A percentile compares a stretch with the other conserved stretches of the same genome.
Conservation (phyloP, 176 grass and related monocot genomes). For the Lolium perenne region DNA sequence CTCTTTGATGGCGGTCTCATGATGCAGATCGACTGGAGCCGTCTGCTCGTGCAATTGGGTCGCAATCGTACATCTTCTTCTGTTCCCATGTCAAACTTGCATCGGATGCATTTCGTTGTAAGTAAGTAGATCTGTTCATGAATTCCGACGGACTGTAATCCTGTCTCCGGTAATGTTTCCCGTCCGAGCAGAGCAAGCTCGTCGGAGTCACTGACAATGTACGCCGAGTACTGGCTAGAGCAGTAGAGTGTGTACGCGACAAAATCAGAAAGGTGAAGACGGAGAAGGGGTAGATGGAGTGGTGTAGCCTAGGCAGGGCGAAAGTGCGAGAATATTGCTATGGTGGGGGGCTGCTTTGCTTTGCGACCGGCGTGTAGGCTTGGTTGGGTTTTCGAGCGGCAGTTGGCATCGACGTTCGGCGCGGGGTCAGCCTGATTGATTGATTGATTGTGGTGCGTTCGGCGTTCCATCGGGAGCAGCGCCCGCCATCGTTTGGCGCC, state of each 20-base stretch:
- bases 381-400: conserved; percentile 38
- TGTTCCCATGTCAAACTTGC: neutral
- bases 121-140: neutral
- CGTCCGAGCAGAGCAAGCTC: no score
- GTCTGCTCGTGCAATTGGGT: neutral
- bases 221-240: no score
- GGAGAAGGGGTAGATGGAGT: no score
- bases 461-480: conserved; percentile 10
- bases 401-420: conserved; percentile 49
- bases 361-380: conserved; percentile 29
- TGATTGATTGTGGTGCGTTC: neutral
- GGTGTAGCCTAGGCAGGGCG: no score
- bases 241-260: neutral
- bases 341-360: conserved; percentile 25
- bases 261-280: conserved; percentile 7
- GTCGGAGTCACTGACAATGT: no score
- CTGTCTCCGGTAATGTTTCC: neutral
- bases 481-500: neutral
- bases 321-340: conserved; percentile 7
- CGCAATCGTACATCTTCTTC: neutral
- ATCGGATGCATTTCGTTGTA: neutral
- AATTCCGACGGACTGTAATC: neutral
- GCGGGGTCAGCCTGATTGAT: neutral
- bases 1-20: neutral
- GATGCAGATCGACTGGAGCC: neutral